Evolutionary conservation across 2,329 filamentous ascomycete genomes (phyloP), one percentile per base, ranked within the genome.

Genomic region (Emergomyces orientalis): DNA sequence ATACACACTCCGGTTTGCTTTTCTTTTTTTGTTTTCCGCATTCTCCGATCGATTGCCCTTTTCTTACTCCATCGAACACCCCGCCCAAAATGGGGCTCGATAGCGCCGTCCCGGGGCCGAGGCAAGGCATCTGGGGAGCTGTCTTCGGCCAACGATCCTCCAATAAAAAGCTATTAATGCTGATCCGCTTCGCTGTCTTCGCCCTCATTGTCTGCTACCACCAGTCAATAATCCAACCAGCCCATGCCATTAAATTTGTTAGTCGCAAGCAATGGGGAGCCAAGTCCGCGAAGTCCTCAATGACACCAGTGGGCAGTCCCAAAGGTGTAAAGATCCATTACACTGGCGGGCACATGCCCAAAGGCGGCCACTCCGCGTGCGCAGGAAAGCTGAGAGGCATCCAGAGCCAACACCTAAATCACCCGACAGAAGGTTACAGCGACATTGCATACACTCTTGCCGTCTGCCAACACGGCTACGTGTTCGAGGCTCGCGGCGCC

Each of bases 301-400:
- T 39, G 37, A n/a, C 41, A 6, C 27, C n/a, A 14, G 45, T 45
- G 5, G 34, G 14, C 27, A 59, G 37, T 1, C 45, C 56, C 32
- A 54, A 60, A 25, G 61, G 61, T 47, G 61, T 63, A 11, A 63
- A 63, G 56, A 63, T 63, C 52, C 61, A 63, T 43, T 63, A 59
- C 27, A 37, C 47, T 3, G 61, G 61, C 45, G 45, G 30, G 3
- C 3, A 19, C 32, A 49, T 63, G 14, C 17, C 30, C 39, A 39
- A 45, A 27, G 43, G 32, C 7, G 47, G 17, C 27, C 61, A 63
- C 52, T 59, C 61, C 34, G 17, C 39, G 17, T 63, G 61, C 32
- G 61, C 43, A 45, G 55, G 39, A 43, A 49, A 49, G 22, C 32
- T 60, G 61, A 41, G 45, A 27, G 9, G 11, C n/a, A 49, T 59